Conservation (phyloP, 78 protist species). For the Dictyostelium capitatum region DNA sequence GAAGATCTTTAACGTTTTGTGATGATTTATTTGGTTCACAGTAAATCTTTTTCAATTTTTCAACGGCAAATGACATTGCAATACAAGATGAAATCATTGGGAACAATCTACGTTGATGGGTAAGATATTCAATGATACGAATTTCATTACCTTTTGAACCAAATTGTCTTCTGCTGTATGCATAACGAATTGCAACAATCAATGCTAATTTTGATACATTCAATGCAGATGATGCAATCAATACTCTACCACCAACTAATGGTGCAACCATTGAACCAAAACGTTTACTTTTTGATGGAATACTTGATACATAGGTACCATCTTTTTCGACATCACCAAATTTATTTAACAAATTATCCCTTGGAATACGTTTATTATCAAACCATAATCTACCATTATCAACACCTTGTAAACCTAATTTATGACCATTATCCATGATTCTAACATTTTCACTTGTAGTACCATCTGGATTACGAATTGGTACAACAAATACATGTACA, state of each 20-base stretch:
- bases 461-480: constrained; percentile 76
- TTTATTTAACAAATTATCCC: constrained; percentile 84
- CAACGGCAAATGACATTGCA: constrained; percentile 33
- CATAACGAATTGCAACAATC: constrained; percentile 72
- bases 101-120: constrained; percentile 82
- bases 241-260: constrained; percentile 83
- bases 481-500: constrained; percentile 88
- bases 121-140: constrained; percentile 72
- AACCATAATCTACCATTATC: constrained; percentile 88
- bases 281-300: constrained; percentile 50
- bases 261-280: constrained; percentile 83
- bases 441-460: constrained; percentile 35
- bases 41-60: constrained; percentile 54
- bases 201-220: constrained; percentile 52
- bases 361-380: constrained; percentile 85
- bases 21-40: constrained; percentile 81
- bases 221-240: constrained; percentile 53
- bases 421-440: constrained; percentile 82
- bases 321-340: constrained; percentile 83
- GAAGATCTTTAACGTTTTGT: constrained; percentile 67
- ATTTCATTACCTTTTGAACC: constrained; percentile 72
- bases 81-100: constrained; percentile 67
- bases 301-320: constrained; percentile 70
- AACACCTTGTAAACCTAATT: constrained; percentile 83
- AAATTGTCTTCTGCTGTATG: constrained; percentile 64